These are phyloP conservation scores for Didymella sp. DNA, from an alignment of 2,329 filamentous ascomycete species.

Conservation along the genomic window DNA sequence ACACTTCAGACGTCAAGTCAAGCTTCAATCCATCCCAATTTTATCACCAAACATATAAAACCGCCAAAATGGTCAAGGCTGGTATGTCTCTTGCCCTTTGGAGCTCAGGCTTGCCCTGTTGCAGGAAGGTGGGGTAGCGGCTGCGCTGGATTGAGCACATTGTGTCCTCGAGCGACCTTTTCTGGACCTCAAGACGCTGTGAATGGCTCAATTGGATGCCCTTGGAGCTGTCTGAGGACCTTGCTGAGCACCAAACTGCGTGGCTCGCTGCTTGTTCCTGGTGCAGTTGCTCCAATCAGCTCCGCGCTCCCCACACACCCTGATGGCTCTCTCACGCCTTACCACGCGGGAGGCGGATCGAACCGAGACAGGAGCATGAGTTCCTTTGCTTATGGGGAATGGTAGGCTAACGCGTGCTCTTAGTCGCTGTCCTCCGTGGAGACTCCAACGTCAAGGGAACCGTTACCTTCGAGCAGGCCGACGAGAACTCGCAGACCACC, in stretches of 20 bases:
- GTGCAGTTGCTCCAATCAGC: conserved; percentile 36
- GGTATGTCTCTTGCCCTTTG: conserved; percentile 65
- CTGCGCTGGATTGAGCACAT: conserved; percentile 66
- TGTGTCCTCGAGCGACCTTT: conserved; percentile 44
- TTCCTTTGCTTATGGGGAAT: no score
- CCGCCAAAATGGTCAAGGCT: conserved; percentile 97
- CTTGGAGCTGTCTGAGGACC: conserved; percentile 30
- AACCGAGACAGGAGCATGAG: conserved; percentile 1
- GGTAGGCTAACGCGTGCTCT: neutral
- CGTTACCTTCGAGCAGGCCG: conserved; percentile 91
- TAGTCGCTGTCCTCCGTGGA: conserved; percentile 96
- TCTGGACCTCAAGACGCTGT: conserved; percentile 16
- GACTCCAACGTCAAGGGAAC: conserved; percentile 95
- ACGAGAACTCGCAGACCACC: conserved; percentile 81
- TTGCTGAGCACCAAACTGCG: conserved; percentile 26
- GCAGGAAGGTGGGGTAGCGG: conserved; percentile 51
- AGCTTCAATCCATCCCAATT: conserved; percentile 26
- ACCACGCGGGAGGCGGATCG: conserved; percentile 8
- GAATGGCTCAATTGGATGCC: conserved; percentile 31
- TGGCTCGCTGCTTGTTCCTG: conserved; percentile 16
- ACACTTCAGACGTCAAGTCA: conserved; percentile 19
- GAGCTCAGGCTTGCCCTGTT: conserved; percentile 29
- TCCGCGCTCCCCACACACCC: conserved; percentile 28
- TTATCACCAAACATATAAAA: conserved; percentile 43
- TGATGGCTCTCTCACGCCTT: conserved; percentile 36